Evolutionary conservation across 306 rosid genomes (phyloP), one percentile per base, ranked within the genome.

Genomic region (Prunus mongolica): DNA sequence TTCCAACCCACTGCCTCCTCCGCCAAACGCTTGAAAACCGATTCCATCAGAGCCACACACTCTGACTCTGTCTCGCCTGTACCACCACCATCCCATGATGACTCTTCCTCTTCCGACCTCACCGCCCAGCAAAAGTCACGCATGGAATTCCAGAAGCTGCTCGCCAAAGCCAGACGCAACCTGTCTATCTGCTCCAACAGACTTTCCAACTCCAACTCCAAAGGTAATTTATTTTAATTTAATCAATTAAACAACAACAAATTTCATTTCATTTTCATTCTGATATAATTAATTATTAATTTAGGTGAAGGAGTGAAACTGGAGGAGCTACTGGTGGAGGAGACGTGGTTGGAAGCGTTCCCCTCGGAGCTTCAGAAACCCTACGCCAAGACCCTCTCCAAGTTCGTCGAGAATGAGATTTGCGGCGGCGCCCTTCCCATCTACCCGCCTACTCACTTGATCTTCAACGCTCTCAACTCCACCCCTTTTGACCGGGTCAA

Each of bases 391-490:
- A 90, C 50, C 73, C 97, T 90, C 61, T 83, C 89, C 16, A 87
- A 82, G 49, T 92, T 92, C 51, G 91, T 95, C 0, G 90, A 88
- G 82, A 67, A 81, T 0, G 96, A 90, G 80, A 82, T 88, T 56
- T 75, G 78, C 20, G 67, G 82, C n/a, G 76, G 69, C 44, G 60
- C 72, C 3, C 80, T 74, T 15, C 82, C 87, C 34, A 87, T 95
- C 12, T 90, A 81, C 74, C 98, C 97, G n/a, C 97, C 97, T 45
- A 68, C 85, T 4, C 89, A 84, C 56, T 89, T 95, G 92, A 87
- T 95, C 74, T 95, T 95, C 87, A 88, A 92, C 66, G 98, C 98
- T 57, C 90, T 95, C 30, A 95, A 95, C 57, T 88, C 98, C 65
- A 95, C 97, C 11, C 88, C 96, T 65, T 95, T 95, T 66, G 80